Percentiles rank a stretch among this genome's conserved stretches.
These are phyloP conservation scores for Aristolochia fimbriata DNA, from an alignment of 164 flowering plant genomes.

Conservation along the genomic window DNA sequence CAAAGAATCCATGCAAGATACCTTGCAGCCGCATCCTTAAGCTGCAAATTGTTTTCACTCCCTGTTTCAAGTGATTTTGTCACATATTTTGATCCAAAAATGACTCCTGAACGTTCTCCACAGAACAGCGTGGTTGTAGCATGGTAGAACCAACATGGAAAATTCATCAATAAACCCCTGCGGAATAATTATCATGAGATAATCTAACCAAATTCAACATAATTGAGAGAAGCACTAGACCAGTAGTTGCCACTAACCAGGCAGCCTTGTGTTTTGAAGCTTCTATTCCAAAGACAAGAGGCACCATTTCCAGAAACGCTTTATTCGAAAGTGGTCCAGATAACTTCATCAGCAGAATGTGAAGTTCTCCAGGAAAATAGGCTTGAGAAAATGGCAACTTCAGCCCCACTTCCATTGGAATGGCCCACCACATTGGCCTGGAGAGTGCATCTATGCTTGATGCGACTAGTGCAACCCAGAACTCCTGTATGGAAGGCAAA, in stretches of 20 bases:
- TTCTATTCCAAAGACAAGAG: constrained; percentile 8
- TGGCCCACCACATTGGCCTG: constrained; percentile 62
- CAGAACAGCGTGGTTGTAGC: constrained; percentile 47
- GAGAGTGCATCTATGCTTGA: constrained; percentile 41
- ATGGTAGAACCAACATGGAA: constrained; percentile 68
- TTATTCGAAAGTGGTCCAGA: constrained; percentile 41
- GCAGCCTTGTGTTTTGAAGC: constrained; percentile 8
- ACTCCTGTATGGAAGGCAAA: constrained; percentile 36
- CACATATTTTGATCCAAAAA: constrained; percentile 10
- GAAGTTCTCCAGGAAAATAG: constrained; percentile 40
- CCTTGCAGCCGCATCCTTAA: constrained; percentile 31
- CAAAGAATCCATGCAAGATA: constrained; percentile 60
- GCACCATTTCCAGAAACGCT: constrained; percentile 34
- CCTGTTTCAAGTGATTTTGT: constrained; percentile 6
- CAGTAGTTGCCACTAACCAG: background rate
- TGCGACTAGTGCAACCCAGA: constrained; percentile 33
- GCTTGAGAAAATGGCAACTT: constrained; percentile 59
- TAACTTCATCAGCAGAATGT: constrained; percentile 23
- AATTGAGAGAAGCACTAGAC: background rate
- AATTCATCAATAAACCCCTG: constrained; percentile 70
- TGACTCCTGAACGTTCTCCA: constrained; percentile 12
- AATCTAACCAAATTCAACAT: constrained; percentile 15
- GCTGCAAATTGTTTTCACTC: constrained; percentile 11
- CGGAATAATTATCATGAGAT: constrained; percentile 35
- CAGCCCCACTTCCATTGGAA: constrained; percentile 42